These are phyloP conservation scores for Nannizziopsis barbatae DNA, from an alignment of 2,329 filamentous ascomycete species.

Conservation along the genomic window DNA sequence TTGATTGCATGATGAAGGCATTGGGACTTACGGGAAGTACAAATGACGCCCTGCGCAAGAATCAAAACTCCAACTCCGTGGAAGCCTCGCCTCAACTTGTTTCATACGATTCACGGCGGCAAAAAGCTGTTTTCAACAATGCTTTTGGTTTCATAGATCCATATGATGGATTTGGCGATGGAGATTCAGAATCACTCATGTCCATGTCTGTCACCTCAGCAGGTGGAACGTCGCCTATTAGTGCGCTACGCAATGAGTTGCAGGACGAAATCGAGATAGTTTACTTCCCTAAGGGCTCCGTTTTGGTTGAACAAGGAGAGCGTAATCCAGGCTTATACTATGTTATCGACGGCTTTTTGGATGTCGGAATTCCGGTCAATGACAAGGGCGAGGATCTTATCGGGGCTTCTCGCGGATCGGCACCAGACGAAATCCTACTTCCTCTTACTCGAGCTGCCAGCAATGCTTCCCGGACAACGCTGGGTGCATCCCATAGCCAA, in stretches of 20 bases:
- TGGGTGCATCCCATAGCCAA: conserved; percentile 23
- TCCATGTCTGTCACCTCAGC: conserved; percentile 55
- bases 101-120: conserved; percentile 68
- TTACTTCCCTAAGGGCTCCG: conserved; percentile 87
- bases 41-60: conserved; percentile 53
- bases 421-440: conserved; percentile 33
- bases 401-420: conserved; percentile 24
- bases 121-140: conserved; percentile 71
- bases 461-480: conserved; percentile 28
- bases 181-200: conserved; percentile 74
- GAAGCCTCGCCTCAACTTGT: conserved; percentile 77
- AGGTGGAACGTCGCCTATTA: conserved; percentile 51
- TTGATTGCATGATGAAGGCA: conserved; percentile 92
- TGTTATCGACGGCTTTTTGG: conserved; percentile 91
- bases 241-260: conserved; percentile 63
- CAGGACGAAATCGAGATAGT: conserved; percentile 93
- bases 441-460: conserved; percentile 38
- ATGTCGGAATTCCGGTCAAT: conserved; percentile 72
- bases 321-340: conserved; percentile 96
- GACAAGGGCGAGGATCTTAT: conserved; percentile 42
- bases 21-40: conserved; percentile 63
- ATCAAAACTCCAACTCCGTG: conserved; percentile 59
- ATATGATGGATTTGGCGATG: conserved; percentile 61
- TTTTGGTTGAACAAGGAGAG: conserved; percentile 92
- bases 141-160: conserved; percentile 87